A percentile compares a stretch with the other conserved stretches of the same genome.
Evolutionary conservation across 2,329 filamentous ascomycete species (phyloP).

Genomic region (Cercospora sesami): DNA sequence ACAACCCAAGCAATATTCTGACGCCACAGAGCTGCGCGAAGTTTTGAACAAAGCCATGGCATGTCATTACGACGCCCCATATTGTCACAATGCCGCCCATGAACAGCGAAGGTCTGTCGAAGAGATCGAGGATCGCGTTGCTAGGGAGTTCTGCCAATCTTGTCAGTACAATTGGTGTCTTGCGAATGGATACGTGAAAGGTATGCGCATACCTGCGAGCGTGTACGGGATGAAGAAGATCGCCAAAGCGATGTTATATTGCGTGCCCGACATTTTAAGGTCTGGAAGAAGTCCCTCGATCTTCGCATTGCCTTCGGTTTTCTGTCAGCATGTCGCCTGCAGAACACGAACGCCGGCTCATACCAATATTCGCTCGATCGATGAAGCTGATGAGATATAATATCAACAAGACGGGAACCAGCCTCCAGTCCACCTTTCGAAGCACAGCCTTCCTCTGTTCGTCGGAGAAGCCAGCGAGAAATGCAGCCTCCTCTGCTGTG

Average conservation of each 20-base stretch:
- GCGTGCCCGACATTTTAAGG: not conserved
- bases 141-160: not conserved
- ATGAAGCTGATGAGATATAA: conserved; percentile 37
- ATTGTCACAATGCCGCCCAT: not conserved
- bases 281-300: not conserved
- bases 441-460: not conserved
- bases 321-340: too few relatives aligned
- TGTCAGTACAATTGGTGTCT: not conserved
- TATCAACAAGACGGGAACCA: not conserved
- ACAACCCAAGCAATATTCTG: not conserved
- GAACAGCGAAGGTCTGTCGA: not conserved
- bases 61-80: not conserved
- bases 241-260: not conserved
- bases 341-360: too few relatives aligned
- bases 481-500: not conserved
- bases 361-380: conserved; percentile 37
- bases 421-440: conserved; percentile 15
- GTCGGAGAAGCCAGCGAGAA: not conserved
- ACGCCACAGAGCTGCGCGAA: not conserved
- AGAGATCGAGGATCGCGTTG: not conserved
- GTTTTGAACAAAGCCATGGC: not conserved
- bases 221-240: not conserved
- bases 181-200: not conserved
- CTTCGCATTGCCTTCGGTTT: too few relatives aligned
- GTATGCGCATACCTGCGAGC: not conserved